Evolutionary conservation across 2,329 filamentous ascomycete genomes (phyloP), one percentile per base, ranked within the genome.

Genomic region (Colletotrichum siamense): DNA sequence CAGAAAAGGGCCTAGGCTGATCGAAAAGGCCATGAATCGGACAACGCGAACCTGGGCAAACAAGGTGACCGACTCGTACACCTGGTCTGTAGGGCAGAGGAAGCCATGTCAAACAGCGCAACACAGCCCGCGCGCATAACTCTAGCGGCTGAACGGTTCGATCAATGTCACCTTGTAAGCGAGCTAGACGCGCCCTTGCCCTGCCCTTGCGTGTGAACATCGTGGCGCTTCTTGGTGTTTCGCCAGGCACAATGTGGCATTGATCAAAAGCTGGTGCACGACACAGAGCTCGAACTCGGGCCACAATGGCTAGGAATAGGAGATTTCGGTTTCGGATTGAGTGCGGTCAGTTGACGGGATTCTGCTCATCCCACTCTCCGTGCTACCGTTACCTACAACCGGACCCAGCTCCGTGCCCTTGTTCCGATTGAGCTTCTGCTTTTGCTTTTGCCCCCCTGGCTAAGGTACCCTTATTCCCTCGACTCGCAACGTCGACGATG

Each of bases 131-230:
- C 49, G 52, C 52, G 66, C 66, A 69, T 69, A 59, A 69, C 22
- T 32, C n/a, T n/a, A 52, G 49, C 72, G 72, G 67, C 71, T 70
- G 72, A 65, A 72, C 8, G 44, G 9, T 61, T 57, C 57, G 44
- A 22, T 49, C 39, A 57, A 61, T 64, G 63, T 39, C 69, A 69
- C 69, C 64, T 18, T 59, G 18, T 69, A 73, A 76, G 69, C 73
- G 73, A 76, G 63, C 63, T 73, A 76, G 73, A 76, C 64, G 69
- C 73, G 67, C 66, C 28, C 63, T 64, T 66, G 36, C 62, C 39
- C 18, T 55, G 28, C n/a, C 26, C 30, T 39, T 68, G 66, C 30
- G 30, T n/a, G 52, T 36, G 49, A 22, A 16, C 28, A 55, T 24
- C 26, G 28, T 57, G 28, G 28, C 22, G 26, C 16, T 55, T 49